Evolutionary conservation across 306 rosid genomes (phyloP), one percentile per base, ranked within the genome.

Genomic region (Neltuma alba): DNA sequence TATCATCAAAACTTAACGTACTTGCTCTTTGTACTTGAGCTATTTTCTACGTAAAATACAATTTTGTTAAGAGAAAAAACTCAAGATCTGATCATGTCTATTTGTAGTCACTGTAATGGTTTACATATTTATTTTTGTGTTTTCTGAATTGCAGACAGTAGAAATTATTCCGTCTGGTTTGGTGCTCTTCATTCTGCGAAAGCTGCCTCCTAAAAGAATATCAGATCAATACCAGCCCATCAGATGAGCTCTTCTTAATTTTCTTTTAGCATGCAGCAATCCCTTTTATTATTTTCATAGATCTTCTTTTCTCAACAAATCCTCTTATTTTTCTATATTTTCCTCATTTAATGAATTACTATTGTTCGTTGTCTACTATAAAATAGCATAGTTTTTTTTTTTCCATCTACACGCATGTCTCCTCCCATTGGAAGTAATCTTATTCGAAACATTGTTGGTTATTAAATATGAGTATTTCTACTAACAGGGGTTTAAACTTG

Each of bases 151-250:
- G 75, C 91, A 91, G 96, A 74, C 87, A 83, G 94, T 91, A 58
- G 97, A 92, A 87, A 85, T 92, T 45, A 81, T 85, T 75, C 97
- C 96, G 30, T 89, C 96, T 0, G 89, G 89, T 20, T 73, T 92
- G 85, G 96, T 92, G 76, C 88, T 91, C n/a, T 88, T 89, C 82
- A 91, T 92, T 76, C 84, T 92, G 68, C 62, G 97, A 61, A 92
- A 91, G 89, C 84, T 92, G 62, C 96, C 97, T 10, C 96, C 92
- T 30, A 89, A 87, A 76, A 79, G 92, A 40, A 84, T 88, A 42
- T 89, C 93, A n/a, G 96, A 89, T 66, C 92, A 89, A n/a, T 92
- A 92, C 76, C 96, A 92, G 47, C 92, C 97, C 58, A 88, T 92
- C 55, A 85, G 85, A 52, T 89, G 83, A 92, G 67, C 48, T 82